These are phyloP conservation scores for Papiliotrema nemorosa DNA, from an alignment of 1,284 basidiomycete genomes.

Conservation along the genomic window DNA sequence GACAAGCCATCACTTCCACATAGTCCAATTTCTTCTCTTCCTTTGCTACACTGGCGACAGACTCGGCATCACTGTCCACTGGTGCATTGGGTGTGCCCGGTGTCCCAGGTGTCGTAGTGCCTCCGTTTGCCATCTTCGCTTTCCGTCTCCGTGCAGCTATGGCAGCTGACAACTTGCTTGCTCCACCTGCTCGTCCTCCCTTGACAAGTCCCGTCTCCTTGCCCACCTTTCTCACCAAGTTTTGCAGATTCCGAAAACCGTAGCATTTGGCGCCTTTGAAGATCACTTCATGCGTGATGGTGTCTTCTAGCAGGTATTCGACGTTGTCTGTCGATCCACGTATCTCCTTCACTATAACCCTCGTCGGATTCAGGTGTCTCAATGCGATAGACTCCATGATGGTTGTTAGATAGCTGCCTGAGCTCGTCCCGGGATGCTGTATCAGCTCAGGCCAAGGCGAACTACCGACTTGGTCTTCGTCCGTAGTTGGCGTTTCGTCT, in stretches of 20 bases:
- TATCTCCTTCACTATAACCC: conserved; percentile 60
- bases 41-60: conserved; percentile 6
- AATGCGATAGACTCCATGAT: conserved; percentile 59
- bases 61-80: conserved; percentile 19
- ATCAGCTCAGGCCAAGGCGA: conserved; percentile 66
- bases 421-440: conserved; percentile 75
- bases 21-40: conserved; percentile 77
- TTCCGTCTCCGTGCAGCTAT: conserved; percentile 49
- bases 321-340: conserved; percentile 62
- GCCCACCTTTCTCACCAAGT: conserved; percentile 90
- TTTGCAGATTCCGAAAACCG: conserved; percentile 96
- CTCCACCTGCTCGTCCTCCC: conserved; percentile 52
- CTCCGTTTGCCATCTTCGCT: conserved; percentile 40
- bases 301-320: conserved; percentile 59
- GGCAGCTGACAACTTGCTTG: conserved; percentile 43
- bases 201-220: conserved; percentile 73
- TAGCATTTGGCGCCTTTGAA: conserved; percentile 95
- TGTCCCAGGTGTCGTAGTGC: conserved; percentile 22
- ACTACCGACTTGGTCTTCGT: background rate
- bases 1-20: conserved; percentile 99
- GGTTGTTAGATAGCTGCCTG: conserved; percentile 88
- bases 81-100: conserved; percentile 15
- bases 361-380: conserved; percentile 53
- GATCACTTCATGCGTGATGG: conserved; percentile 58
- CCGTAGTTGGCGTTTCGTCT: conserved; percentile 1